Percentiles rank a stretch among this genome's conserved stretches.
Conservation (phyloP, 345 rosid genomes). For the Eutrema heterophyllum region DNA sequence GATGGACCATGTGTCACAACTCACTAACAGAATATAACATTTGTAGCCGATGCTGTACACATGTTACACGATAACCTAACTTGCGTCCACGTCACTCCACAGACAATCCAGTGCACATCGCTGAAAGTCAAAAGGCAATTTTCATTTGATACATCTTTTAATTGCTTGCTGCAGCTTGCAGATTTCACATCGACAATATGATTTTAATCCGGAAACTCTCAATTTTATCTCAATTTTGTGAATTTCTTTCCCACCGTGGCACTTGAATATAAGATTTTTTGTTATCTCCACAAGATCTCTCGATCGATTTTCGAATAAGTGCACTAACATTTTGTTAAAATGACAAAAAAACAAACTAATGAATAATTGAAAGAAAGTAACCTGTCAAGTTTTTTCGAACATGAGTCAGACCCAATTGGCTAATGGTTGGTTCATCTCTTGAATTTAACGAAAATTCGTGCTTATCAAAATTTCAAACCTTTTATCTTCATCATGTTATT, state of each 20-base stretch:
- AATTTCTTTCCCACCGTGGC: background rate
- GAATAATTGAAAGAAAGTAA: slow-evolving; percentile 10
- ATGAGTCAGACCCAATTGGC: slow-evolving; percentile 32
- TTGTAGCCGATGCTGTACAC: slow-evolving; percentile 17
- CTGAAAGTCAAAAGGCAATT: background rate
- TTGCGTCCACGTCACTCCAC: slow-evolving; percentile 16
- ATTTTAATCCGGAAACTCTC: background rate
- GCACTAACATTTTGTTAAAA: background rate
- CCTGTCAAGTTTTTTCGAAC: slow-evolving; percentile 15
- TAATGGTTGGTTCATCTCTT: slow-evolving; percentile 18
- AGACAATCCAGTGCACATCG: background rate
- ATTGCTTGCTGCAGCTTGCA: background rate
- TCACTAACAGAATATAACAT: slow-evolving; percentile 20
- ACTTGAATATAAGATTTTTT: background rate
- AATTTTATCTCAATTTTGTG: background rate
- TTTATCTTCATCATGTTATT: background rate
- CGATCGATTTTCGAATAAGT: slow-evolving; percentile 8
- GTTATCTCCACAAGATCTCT: background rate
- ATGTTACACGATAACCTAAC: slow-evolving; percentile 29
- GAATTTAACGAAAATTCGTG: background rate
- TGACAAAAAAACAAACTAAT: background rate
- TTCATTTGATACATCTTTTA: background rate
- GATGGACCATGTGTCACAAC: slow-evolving; percentile 15
- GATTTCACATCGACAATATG: background rate
- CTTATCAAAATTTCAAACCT: background rate